A percentile compares a stretch with the other conserved stretches of the same genome.
Conservation (phyloP, 345 rosid species). For the Turritis glabra region DNA sequence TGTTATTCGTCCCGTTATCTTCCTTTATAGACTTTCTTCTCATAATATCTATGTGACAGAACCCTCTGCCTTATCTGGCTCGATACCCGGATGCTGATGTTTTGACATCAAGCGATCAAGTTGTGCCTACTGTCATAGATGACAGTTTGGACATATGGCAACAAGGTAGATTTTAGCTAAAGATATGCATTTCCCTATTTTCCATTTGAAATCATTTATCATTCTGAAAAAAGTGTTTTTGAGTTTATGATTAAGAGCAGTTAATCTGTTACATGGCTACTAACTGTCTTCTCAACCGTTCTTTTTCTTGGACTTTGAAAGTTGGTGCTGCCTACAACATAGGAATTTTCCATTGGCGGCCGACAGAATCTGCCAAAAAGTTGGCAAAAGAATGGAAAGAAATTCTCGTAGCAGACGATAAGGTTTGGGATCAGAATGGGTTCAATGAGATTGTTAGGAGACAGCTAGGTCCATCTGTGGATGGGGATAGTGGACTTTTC, state of each 20-base stretch:
- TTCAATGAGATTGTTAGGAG: slow-evolving; percentile 79
- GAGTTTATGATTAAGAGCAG: background rate
- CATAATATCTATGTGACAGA: slow-evolving; percentile 44
- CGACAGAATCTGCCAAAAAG: slow-evolving; percentile 77
- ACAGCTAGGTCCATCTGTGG: slow-evolving; percentile 90
- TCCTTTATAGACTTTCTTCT: background rate
- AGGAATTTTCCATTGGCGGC: slow-evolving; percentile 97
- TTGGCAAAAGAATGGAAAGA: slow-evolving; percentile 96
- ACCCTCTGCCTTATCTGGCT: slow-evolving; percentile 94
- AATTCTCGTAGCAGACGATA: slow-evolving; percentile 81
- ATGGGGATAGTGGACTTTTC: slow-evolving; percentile 71
- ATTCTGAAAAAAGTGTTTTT: background rate
- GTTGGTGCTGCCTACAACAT: slow-evolving; percentile 91
- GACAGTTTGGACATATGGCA: slow-evolving; percentile 97
- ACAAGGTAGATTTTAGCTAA: slow-evolving; percentile 58
- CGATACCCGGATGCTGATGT: slow-evolving; percentile 95
- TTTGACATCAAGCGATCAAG: slow-evolving; percentile 94
- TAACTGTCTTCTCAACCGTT: slow-evolving; percentile 27
- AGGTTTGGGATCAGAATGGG: slow-evolving; percentile 99
- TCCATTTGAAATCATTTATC: background rate
- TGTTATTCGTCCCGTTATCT: background rate
- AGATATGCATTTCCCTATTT: background rate
- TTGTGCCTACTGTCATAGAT: slow-evolving; percentile 89
- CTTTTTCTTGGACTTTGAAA: slow-evolving; percentile 38
- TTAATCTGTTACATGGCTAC: slow-evolving; percentile 2